Evolutionary conservation across 345 rosid species (phyloP), one percentile per base, ranked within the genome.

Genomic region (Bruguiera sexangula): DNA sequence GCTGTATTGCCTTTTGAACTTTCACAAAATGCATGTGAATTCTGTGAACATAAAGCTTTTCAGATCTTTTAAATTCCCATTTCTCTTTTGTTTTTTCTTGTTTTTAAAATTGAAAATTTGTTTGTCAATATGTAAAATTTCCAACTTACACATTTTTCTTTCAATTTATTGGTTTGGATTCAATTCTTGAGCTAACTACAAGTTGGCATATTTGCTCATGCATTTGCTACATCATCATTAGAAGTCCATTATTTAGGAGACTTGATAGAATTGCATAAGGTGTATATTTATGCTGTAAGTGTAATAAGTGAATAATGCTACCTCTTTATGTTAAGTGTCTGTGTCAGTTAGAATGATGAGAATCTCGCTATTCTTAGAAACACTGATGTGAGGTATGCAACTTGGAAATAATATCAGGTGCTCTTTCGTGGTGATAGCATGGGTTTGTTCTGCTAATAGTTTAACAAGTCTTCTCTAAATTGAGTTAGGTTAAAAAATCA

Each of bases 371-470:
- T 63, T 78, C 53, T 46, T 27, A 22, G 29, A 24, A 6, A 9
- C 24, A 22, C 26, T 21, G 60, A 22, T 56, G 73, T 73, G 84
- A 73, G 78, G 60, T 76, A 39, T 78, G 81, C 82, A 76, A 77
- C 63, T 82, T 76, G 73, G 71, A 52, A 80, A 73, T 75, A 68
- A 58, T 84, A 81, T 82, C 70, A 50, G 80, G 79, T 85, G 91
- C 81, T 61, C 62, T 77, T 81, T 31, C 43, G 67, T 65, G 70
- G 84, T 79, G 67, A 68, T 65, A 59, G 46, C 63, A 72, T 16
- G 36, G 69, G 60, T 67, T 68, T 68, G 65, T 78, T 78, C 26
- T n/a, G 59, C 69, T 75, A 50, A 69, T 56, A 72, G 78, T 68
- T 69, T 71, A 51, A 50, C 58, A 65, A 64, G 60, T 62, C 63